Base-by-base conservation (phyloP, 805 yeast species). In the Sungouiella blattae region DNA sequence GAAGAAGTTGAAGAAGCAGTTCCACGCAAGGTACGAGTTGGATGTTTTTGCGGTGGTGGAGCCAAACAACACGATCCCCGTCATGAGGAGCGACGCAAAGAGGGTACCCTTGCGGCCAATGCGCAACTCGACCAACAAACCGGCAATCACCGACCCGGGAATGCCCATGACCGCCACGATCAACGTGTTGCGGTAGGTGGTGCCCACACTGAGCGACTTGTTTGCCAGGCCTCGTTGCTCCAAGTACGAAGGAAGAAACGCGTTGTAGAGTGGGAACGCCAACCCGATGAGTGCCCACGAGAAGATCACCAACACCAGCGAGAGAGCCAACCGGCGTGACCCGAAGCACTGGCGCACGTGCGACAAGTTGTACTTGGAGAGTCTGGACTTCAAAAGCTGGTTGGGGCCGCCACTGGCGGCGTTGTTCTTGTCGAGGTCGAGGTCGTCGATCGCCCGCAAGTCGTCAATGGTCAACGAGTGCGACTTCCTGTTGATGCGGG, bases 41-140 rank as follows among this genome's bases (percentile, higher is more conserved):
- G 75, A 62, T 0, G 79, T 69, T 52, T 72, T 69, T 9, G 79
- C 80, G 3, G 80, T 74, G 11, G 86, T 80, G 43, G 80, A 78
- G 30, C 78, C 79, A 48, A 78, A 78, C 38, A 80, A 53, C 30
- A 80, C 67, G 2, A 77, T 74, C 60, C 80, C 80, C 0, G 80
- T 65, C 22, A 75, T 50, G 2, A 78, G 17, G 5, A 78, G 69
- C 16, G 83, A 78, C 28, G 60, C 66, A 5, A 60, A 64, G 2
- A 59, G 46, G 12, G 46, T 37, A 7, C 47, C 47, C 14, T 46
- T 46, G 3, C 50, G 21, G 12, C 50, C 46, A 6, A 43, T 40
- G 6, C 44, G 32, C 5, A 40, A 30, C 32, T 46, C 50, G 14
- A 43, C 50, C 15, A 41, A 28, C 4, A 38, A 6, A 1, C 49